Percentiles rank a stretch among this genome's conserved stretches.
Conservation (phyloP, 2,329 filamentous ascomycete species). For the Diaporthe australafricana region DNA sequence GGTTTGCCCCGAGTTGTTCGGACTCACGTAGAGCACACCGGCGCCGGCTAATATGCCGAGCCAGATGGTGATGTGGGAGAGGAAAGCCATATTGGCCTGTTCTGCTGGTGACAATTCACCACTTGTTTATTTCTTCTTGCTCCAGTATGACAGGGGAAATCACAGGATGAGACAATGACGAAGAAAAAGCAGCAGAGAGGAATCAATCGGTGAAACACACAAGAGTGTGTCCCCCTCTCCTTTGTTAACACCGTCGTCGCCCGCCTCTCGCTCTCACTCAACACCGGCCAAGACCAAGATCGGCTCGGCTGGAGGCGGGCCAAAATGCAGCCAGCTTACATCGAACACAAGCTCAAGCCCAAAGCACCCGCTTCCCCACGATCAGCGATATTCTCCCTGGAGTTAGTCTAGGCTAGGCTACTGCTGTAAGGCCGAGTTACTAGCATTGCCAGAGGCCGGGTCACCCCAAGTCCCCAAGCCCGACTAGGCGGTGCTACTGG, state of each 20-base stretch:
- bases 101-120: background rate
- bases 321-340: constrained; percentile 11
- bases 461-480: background rate
- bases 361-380: background rate
- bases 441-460: background rate
- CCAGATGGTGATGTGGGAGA: constrained; percentile 54
- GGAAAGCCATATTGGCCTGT: constrained; percentile 29
- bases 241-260: constrained; percentile 6
- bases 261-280: background rate
- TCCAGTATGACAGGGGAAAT: background rate
- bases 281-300: background rate
- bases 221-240: constrained; percentile 17
- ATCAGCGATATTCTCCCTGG: background rate
- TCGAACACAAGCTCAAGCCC: constrained; percentile 3
- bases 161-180: background rate
- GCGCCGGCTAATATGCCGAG: constrained; percentile 51
- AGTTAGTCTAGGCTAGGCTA: too few relatives aligned
- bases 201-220: background rate
- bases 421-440: background rate
- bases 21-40: constrained; percentile 56
- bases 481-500: background rate
- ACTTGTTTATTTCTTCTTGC: background rate
- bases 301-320: constrained; percentile 37
- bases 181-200: background rate
- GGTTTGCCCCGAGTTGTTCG: background rate